Base-by-base conservation (phyloP, 805 yeast species). In the Lipomyces japonicus region DNA sequence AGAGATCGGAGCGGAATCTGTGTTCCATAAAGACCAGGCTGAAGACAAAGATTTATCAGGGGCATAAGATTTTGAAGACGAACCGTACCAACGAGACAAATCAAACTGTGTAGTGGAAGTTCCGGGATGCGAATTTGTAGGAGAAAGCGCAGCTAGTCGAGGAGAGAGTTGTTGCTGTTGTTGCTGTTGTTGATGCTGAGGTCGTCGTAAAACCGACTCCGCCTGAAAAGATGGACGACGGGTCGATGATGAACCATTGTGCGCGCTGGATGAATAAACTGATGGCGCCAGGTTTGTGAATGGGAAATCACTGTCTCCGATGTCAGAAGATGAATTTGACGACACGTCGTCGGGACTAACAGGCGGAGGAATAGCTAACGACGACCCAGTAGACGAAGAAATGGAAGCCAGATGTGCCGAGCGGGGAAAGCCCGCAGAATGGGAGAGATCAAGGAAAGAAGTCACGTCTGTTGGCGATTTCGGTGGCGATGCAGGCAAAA, bases 171-270 rank as follows among this genome's bases (percentile, higher is more conserved):
- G n/a, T n/a, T n/a, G n/a, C n/a, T n/a, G n/a, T n/a, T n/a, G n/a
- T n/a, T n/a, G n/a, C n/a, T n/a, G n/a, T n/a, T n/a, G n/a, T n/a
- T n/a, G n/a, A n/a, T n/a, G n/a, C n/a, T n/a, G n/a, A n/a, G n/a
- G n/a, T n/a, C n/a, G n/a, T 2, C 68, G 51, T 10, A 63, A 53
- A 4, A 68, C 75, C 57, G 79, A 74, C 64, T 81, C 86, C 3
- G 86, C 85, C 12, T 85, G 81, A 62, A 77, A 81, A 52, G 81
- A 76, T 16, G 86, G 86, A 58, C 86, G 69, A 61, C 86, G 71
- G 3, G 82, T 76, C 9, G 79, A 75, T 32, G 80, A 75, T 43
- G 70, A 77, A 39, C 77, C 75, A 12, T 80, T 69, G 2, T 84
- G 82, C 24, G 83, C 83, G 25, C 43, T 52, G 35, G 39, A 34